These are phyloP conservation scores for Sideroxylon spinosum DNA, from an alignment of 179 eudicot species.

Conservation along the genomic window DNA sequence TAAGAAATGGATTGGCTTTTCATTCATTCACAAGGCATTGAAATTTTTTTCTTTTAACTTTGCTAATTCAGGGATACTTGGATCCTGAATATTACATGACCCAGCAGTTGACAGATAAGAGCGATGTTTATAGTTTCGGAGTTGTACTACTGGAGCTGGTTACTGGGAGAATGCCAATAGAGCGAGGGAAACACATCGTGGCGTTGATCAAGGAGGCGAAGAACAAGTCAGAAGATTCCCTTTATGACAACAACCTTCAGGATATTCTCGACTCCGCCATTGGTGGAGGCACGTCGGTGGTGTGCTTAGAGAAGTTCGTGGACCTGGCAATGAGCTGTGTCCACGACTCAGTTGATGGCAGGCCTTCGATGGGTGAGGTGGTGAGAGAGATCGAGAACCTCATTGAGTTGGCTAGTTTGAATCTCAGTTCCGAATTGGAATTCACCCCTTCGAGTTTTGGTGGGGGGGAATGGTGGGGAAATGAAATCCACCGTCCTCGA, in stretches of 20 bases:
- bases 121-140: too few species aligned
- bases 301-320: constrained; percentile 43
- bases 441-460: constrained; percentile 27
- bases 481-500: constrained; percentile 34
- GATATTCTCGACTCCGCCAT: constrained; percentile 40
- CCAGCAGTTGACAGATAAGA: too few species aligned
- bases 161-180: too few species aligned
- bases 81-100: too few species aligned
- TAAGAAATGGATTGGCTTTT: too few species aligned
- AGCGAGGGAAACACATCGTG: too few species aligned
- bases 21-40: too few species aligned
- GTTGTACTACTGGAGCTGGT: too few species aligned
- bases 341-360: constrained; percentile 29
- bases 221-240: too few species aligned
- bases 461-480: background rate
- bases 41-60: too few species aligned
- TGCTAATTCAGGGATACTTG: too few species aligned
- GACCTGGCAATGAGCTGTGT: constrained; percentile 50
- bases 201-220: too few species aligned
- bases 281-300: constrained; percentile 25
- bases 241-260: constrained; percentile 21
- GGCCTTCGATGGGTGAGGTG: constrained; percentile 58
- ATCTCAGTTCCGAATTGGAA: constrained; percentile 32
- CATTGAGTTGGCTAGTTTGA: constrained; percentile 35
- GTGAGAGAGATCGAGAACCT: constrained; percentile 56